phyloP scores from a whole-genome alignment of 192 early-diverging fungal species.

The Kappamyces sp. region DNA sequence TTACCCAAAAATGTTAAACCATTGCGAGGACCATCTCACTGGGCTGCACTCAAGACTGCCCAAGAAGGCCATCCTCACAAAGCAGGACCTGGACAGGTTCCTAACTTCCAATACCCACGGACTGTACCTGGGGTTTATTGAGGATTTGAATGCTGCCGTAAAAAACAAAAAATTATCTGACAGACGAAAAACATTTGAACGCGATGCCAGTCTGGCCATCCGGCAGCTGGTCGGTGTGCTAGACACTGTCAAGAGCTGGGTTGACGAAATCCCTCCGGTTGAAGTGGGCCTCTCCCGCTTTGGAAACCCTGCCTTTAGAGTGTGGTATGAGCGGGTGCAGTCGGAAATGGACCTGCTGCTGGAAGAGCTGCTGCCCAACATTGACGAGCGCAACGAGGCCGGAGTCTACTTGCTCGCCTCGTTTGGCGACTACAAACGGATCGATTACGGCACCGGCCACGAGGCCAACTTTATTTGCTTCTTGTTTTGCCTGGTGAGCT shows the following conservation, averaged over 20 bases:
- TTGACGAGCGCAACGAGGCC: constrained; percentile 62
- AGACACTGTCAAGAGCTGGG: constrained; percentile 55
- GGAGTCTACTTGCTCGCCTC: constrained; percentile 59
- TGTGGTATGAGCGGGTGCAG: constrained; percentile 74
- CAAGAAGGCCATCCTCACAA: constrained; percentile 63
- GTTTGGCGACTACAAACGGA: constrained; percentile 85
- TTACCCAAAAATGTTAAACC: constrained; percentile 1
- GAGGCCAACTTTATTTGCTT: constrained; percentile 85
- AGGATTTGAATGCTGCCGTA: constrained; percentile 66
- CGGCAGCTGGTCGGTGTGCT: constrained; percentile 54
- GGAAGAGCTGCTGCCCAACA: constrained; percentile 22
- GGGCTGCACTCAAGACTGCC: neutral
- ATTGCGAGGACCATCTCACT: neutral
- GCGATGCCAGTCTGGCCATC: neutral
- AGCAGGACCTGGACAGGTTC: constrained; percentile 78
- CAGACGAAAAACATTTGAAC: constrained; percentile 1
- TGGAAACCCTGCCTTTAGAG: constrained; percentile 91
- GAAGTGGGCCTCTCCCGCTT: constrained; percentile 77
- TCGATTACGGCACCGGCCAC: constrained; percentile 97
- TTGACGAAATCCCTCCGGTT: constrained; percentile 64
- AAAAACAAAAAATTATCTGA: constrained; percentile 37
- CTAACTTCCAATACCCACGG: constrained; percentile 55
- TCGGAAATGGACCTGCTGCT: constrained; percentile 30
- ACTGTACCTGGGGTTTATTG: constrained; percentile 65
- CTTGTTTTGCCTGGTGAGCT: constrained; percentile 69